These are phyloP conservation scores for Platanthera zijinensis DNA, from an alignment of 106 monocot species.

Conservation along the genomic window DNA sequence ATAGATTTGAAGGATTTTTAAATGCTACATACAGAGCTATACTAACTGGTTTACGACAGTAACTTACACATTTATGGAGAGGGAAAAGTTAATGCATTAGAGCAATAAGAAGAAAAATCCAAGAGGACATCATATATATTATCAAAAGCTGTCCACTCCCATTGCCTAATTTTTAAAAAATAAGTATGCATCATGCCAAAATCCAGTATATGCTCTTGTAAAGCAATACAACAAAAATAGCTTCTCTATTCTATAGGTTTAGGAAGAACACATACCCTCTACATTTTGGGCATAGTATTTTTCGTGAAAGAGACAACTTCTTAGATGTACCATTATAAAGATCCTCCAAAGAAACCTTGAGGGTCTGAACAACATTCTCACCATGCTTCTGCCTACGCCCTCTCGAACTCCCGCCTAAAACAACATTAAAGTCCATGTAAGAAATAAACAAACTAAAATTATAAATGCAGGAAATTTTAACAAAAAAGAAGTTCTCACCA, in stretches of 20 bases:
- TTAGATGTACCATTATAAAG: slow-evolving; percentile 50
- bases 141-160: no score
- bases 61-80: no score
- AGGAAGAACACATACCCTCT: slow-evolving; percentile 32
- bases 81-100: no score
- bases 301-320: slow-evolving; percentile 43
- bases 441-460: background rate
- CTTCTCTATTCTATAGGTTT: background rate
- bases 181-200: background rate
- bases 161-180: background rate
- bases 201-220: background rate
- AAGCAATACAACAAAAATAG: no score
- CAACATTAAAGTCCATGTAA: background rate
- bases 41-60: no score
- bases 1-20: no score
- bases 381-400: slow-evolving; percentile 40
- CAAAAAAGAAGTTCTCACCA: slow-evolving; percentile 10
- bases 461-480: background rate
- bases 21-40: no score
- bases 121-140: no score
- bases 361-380: slow-evolving; percentile 37
- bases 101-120: no score
- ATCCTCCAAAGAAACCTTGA: slow-evolving; percentile 56
- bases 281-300: slow-evolving; percentile 45
- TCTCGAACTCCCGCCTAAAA: slow-evolving; percentile 37